Percentiles rank a stretch among this genome's conserved stretches.
phyloP scores from a whole-genome alignment of 2,329 filamentous ascomycete genomes.

The Nannizzia gypsea region DNA sequence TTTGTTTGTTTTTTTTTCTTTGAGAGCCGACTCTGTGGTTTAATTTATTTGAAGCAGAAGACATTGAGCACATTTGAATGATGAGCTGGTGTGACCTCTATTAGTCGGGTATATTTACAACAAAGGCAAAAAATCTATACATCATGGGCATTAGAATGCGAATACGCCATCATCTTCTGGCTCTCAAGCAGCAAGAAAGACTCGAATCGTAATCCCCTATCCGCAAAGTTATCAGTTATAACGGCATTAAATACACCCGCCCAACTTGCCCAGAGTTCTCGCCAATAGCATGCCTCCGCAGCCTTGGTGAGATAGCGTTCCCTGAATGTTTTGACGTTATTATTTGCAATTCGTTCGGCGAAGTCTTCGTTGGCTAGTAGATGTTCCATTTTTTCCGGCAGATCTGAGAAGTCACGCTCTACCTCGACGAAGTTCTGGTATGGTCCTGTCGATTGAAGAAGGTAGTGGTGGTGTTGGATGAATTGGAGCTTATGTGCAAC shows the following conservation, averaged over 20 bases:
- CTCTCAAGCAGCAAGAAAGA: constrained; percentile 23
- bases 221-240: constrained; percentile 8
- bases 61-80: no score
- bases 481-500: constrained; percentile 38
- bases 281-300: constrained; percentile 43
- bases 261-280: constrained; percentile 29
- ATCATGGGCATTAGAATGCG: background rate
- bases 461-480: constrained; percentile 38
- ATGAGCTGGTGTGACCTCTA: no score
- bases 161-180: constrained; percentile 15
- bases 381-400: constrained; percentile 30
- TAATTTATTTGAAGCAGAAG: no score
- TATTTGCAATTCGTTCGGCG: constrained; percentile 37
- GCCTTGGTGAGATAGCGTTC: constrained; percentile 41
- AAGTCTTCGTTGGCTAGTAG: constrained; percentile 28
- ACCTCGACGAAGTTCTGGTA: constrained; percentile 40
- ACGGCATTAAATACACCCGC: constrained; percentile 18
- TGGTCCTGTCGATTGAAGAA: constrained; percentile 33
- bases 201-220: constrained; percentile 22
- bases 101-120: background rate
- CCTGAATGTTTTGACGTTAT: constrained; percentile 36
- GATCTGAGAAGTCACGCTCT: constrained; percentile 45
- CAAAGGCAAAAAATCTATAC: background rate
- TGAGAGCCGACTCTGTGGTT: no score
- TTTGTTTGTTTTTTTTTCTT: no score